A percentile compares a stretch with the other conserved stretches of the same genome.
Evolutionary conservation across 345 rosid genomes (phyloP).

Genomic region (Heritiera fomes): DNA sequence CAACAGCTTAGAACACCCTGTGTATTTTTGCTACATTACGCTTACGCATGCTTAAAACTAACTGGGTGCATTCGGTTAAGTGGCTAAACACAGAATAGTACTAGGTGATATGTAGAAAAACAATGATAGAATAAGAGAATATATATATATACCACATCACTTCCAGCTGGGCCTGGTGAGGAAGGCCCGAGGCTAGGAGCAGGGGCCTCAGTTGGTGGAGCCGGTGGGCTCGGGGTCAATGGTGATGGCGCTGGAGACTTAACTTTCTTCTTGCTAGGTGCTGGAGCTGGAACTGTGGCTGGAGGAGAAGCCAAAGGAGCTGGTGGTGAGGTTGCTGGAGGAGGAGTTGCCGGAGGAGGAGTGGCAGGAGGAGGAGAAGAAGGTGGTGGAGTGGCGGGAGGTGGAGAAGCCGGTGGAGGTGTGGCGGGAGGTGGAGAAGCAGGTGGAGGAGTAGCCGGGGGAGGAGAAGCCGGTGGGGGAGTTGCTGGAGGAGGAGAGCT

Average conservation of each 20-base stretch:
- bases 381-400: conserved; percentile 31
- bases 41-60: neutral
- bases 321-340: conserved; percentile 46
- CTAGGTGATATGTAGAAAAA: neutral
- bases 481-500: conserved; percentile 23
- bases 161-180: conserved; percentile 46
- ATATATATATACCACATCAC: conserved; percentile 33
- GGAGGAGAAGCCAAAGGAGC: conserved; percentile 50
- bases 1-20: neutral
- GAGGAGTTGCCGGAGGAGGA: conserved; percentile 37
- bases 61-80: neutral
- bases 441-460: neutral
- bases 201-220: conserved; percentile 49
- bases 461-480: conserved; percentile 18
- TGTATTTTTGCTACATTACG: neutral
- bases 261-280: conserved; percentile 25
- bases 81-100: neutral
- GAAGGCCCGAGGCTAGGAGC: conserved; percentile 30
- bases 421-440: conserved; percentile 19
- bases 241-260: conserved; percentile 17
- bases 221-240: conserved; percentile 45
- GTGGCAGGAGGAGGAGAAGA: conserved; percentile 39
- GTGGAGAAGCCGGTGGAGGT: conserved; percentile 28
- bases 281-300: conserved; percentile 44
- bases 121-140: neutral